Percentiles rank a stretch among this genome's conserved stretches.
Conservation (phyloP, 163 green algal species). For the Chlamydomonas reinhardtii region DNA sequence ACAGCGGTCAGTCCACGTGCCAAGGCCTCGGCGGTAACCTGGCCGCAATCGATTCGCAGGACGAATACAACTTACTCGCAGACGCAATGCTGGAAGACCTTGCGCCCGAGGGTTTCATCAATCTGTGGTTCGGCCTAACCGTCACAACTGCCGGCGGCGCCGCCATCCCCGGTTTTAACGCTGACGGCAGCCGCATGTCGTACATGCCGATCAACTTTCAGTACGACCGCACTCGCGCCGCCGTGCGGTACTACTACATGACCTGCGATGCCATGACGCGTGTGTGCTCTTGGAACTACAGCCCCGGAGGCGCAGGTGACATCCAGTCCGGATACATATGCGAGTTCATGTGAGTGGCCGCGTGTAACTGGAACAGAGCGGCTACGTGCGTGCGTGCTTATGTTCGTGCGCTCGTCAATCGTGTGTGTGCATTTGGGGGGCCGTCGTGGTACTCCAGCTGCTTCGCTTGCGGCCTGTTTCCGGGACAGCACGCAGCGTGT, state of each 20-base stretch:
- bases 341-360: constrained; percentile 31
- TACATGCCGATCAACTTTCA: constrained; percentile 16
- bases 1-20: neutral
- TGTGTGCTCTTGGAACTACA: constrained; percentile 21
- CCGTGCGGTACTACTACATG: constrained; percentile 43
- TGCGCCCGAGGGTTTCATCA: neutral
- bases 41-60: neutral
- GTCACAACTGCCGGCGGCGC: neutral
- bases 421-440: no score
- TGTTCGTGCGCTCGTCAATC: no score
- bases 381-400: no score
- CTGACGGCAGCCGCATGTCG: constrained; percentile 19
- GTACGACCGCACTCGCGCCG: constrained; percentile 12
- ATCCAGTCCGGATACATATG: constrained; percentile 15
- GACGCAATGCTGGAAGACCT: neutral
- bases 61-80: neutral
- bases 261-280: neutral
- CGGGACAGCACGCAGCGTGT: no score
- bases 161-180: constrained; percentile 21
- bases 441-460: no score
- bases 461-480: no score
- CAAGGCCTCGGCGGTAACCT: neutral
- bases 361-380: no score
- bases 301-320: constrained; percentile 10
- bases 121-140: constrained; percentile 24